Percentiles rank a stretch among this genome's conserved stretches.
phyloP scores from a whole-genome alignment of 75 land plant species.

The Pinus albicaulis region DNA sequence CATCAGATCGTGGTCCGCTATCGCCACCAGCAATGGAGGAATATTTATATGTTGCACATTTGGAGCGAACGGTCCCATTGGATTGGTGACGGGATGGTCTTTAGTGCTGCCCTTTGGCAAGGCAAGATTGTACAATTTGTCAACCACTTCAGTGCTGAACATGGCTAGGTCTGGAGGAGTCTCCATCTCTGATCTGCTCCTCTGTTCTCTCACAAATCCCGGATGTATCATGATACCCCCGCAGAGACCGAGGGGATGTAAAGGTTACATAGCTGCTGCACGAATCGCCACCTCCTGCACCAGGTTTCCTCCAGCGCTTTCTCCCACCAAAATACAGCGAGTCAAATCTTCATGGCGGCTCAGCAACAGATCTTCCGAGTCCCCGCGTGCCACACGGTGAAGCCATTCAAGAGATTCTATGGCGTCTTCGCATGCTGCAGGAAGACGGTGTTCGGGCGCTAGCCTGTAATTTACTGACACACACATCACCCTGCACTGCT shows the following conservation, averaged over 20 bases:
- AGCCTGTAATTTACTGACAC: too few relatives aligned
- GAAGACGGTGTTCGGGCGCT: too few relatives aligned
- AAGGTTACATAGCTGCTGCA: neutral
- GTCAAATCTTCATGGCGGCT: constrained; percentile 28
- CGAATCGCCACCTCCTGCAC: constrained; percentile 57
- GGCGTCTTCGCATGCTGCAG: too few relatives aligned
- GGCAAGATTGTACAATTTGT: constrained; percentile 44
- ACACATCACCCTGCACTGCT: too few relatives aligned
- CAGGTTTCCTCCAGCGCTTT: too few relatives aligned
- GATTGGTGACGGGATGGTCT: constrained; percentile 61
- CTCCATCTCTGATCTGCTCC: constrained; percentile 41
- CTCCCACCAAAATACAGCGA: constrained; percentile 48
- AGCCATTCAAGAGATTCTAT: too few relatives aligned
- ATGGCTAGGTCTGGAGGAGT: too few relatives aligned
- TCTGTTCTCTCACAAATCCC: constrained; percentile 16
- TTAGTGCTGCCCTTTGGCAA: constrained; percentile 52
- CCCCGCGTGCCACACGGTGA: neutral
- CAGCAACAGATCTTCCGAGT: constrained; percentile 24
- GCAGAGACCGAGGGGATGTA: neutral
- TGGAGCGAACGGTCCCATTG: constrained; percentile 52
- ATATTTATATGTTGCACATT: constrained; percentile 18
- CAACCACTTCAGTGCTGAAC: constrained; percentile 28
- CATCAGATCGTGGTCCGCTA: constrained; percentile 56
- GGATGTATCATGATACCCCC: constrained; percentile 31
- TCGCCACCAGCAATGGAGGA: constrained; percentile 42